These are phyloP conservation scores for Cladosporium sp. DNA, from an alignment of 2,329 filamentous ascomycete genomes.

Conservation along the genomic window DNA sequence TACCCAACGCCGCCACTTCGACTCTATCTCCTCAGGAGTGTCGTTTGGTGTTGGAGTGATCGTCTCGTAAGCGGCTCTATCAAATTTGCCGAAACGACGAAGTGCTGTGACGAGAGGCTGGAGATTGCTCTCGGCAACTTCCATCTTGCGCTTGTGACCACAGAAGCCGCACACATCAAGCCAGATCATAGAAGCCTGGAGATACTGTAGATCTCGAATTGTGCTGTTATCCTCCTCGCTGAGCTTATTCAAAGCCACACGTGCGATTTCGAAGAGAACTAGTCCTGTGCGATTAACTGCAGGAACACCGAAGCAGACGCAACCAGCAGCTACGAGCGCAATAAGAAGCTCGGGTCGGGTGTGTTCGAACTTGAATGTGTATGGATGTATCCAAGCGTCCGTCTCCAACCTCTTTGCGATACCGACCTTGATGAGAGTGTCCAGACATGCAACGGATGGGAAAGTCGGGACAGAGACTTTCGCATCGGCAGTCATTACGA, in stretches of 20 bases:
- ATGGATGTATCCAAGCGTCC: slow-evolving; percentile 33
- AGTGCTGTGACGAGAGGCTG: slow-evolving; percentile 21
- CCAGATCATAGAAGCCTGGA: slow-evolving; percentile 23
- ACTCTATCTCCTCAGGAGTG: slow-evolving; percentile 3
- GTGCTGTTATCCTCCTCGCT: slow-evolving; percentile 30
- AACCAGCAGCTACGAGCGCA: slow-evolving; percentile 30
- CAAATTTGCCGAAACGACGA: slow-evolving; percentile 19
- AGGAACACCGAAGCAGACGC: slow-evolving; percentile 31
- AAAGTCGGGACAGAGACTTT: slow-evolving; percentile 29
- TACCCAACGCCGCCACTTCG: slow-evolving; percentile 17
- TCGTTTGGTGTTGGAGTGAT: slow-evolving; percentile 10
- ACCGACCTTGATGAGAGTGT: slow-evolving; percentile 30
- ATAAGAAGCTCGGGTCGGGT: slow-evolving; percentile 26
- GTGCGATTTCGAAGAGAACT: slow-evolving; percentile 29
- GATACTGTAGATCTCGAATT: slow-evolving; percentile 21
- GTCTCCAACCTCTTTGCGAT: slow-evolving; percentile 31
- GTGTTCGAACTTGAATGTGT: slow-evolving; percentile 25
- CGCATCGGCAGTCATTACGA: slow-evolving; percentile 27
- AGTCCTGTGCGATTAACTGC: slow-evolving; percentile 30
- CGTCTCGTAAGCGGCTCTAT: slow-evolving; percentile 16
- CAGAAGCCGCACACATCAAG: slow-evolving; percentile 18
- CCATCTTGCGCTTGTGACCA: slow-evolving; percentile 20
- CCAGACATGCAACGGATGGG: slow-evolving; percentile 28
- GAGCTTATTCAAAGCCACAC: slow-evolving; percentile 26
- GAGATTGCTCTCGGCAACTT: slow-evolving; percentile 19